phyloP scores from a whole-genome alignment of 1,139 yeast species.

The Yamadazyma atmosphaerica region DNA sequence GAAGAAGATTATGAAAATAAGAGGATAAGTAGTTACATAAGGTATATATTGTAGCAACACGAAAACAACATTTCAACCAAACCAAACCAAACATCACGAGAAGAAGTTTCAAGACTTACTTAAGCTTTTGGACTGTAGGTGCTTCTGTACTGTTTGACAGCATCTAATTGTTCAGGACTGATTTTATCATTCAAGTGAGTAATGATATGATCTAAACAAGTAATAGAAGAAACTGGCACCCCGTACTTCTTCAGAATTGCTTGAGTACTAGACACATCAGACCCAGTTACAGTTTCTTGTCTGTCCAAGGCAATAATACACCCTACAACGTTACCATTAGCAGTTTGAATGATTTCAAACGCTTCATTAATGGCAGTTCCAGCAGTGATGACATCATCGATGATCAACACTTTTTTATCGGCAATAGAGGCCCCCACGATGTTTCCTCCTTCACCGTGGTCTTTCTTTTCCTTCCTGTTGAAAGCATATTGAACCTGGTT shows the following conservation, averaged over 20 bases:
- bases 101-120: no score
- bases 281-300: constrained; percentile 79
- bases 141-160: constrained; percentile 61
- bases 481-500: constrained; percentile 67
- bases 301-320: constrained; percentile 91
- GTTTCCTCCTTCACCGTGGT: constrained; percentile 97
- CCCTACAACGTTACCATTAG: constrained; percentile 76
- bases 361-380: constrained; percentile 98
- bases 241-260: constrained; percentile 69
- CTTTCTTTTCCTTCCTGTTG: constrained; percentile 91
- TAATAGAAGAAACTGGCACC: constrained; percentile 84
- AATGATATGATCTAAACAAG: constrained; percentile 73
- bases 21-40: constrained; percentile 37
- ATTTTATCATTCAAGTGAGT: constrained; percentile 57
- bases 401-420: constrained; percentile 73
- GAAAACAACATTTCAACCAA: no score
- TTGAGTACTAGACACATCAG: constrained; percentile 75
- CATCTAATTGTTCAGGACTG: constrained; percentile 51
- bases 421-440: constrained; percentile 82
- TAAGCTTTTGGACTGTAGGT: constrained; percentile 43
- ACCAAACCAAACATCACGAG: no score
- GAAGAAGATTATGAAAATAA: constrained; percentile 51
- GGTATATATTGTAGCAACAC: no score
- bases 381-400: constrained; percentile 97
- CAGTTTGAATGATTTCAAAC: constrained; percentile 69